phyloP scores from a whole-genome alignment of 371 early-diverging fungal species.

The Syncephalis plumigaleata region DNA sequence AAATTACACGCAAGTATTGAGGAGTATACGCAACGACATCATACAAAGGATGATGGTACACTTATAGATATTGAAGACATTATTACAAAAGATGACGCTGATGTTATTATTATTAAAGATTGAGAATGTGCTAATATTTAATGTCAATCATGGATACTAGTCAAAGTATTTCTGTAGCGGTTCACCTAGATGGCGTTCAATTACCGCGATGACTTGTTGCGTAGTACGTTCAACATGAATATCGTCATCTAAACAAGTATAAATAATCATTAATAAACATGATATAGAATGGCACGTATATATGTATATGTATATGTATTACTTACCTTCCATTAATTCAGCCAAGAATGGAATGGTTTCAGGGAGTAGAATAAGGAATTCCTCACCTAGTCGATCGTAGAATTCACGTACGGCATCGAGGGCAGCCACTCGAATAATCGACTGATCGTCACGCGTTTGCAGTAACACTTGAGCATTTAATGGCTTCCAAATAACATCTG shows the following conservation, averaged over 20 bases:
- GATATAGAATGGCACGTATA: too few species aligned
- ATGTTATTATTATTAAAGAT: too few species aligned
- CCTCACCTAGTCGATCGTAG: conserved; percentile 75
- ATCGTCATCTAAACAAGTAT: conserved; percentile 35
- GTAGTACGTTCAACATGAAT: conserved; percentile 62
- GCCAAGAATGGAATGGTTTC: conserved; percentile 92
- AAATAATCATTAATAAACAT: too few species aligned
- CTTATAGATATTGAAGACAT: too few species aligned
- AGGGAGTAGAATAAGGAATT: conserved; percentile 76
- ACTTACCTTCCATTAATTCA: conserved; percentile 81
- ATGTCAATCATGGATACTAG: conserved; percentile 15
- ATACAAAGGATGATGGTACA: too few species aligned
- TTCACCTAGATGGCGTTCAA: conserved; percentile 81
- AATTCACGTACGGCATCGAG: conserved; percentile 56
- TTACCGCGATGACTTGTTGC: conserved; percentile 65
- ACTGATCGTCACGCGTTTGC: conserved; percentile 47
- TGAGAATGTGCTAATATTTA: too few species aligned
- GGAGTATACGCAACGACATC: too few species aligned
- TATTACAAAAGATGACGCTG: too few species aligned
- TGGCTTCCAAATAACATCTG: conserved; percentile 76
- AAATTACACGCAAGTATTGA: too few species aligned
- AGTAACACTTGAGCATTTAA: conserved; percentile 64
- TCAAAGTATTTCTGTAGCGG: conserved; percentile 60
- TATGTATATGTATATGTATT: too few species aligned
- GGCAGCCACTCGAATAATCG: conserved; percentile 54